These are phyloP conservation scores for Ogataea populi-albae DNA, from an alignment of 805 yeast genomes.

Conservation along the genomic window DNA sequence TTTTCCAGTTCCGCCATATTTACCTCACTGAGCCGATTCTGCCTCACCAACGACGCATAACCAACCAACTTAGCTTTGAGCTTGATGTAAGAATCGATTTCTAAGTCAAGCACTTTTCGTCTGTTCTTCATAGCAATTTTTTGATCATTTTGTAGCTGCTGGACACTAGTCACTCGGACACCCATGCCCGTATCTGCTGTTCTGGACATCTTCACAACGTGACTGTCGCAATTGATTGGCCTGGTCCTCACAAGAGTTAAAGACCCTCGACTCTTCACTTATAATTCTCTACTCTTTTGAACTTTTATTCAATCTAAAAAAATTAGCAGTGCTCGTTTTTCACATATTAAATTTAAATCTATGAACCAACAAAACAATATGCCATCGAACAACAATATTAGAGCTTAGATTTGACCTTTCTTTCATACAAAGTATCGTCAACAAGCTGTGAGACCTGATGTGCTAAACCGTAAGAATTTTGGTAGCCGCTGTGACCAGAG, in stretches of 20 bases:
- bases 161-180: not conserved
- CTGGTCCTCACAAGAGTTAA: too few relatives aligned
- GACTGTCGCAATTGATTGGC: too few relatives aligned
- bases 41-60: slow-evolving; percentile 13
- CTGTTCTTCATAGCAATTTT: slow-evolving; percentile 27
- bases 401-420: too few relatives aligned
- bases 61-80: slow-evolving; percentile 21
- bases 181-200: too few relatives aligned
- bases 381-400: too few relatives aligned
- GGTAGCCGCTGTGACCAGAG: slow-evolving; percentile 77
- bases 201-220: too few relatives aligned
- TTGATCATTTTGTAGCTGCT: slow-evolving; percentile 11
- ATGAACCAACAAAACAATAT: too few relatives aligned
- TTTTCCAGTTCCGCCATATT: slow-evolving; percentile 16
- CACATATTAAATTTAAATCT: too few relatives aligned
- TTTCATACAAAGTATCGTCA: slow-evolving; percentile 21
- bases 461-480: slow-evolving; percentile 35
- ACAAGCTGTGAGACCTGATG: slow-evolving; percentile 22
- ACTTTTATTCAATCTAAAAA: too few relatives aligned
- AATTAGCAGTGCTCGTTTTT: too few relatives aligned
- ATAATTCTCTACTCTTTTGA: too few relatives aligned
- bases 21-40: slow-evolving; percentile 15
- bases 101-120: slow-evolving; percentile 30
- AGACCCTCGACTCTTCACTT: too few relatives aligned
- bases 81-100: slow-evolving; percentile 25